Evolutionary conservation across 2,329 filamentous ascomycete genomes (phyloP), one percentile per base, ranked within the genome.

Genomic region (Cladosporium colombiae): DNA sequence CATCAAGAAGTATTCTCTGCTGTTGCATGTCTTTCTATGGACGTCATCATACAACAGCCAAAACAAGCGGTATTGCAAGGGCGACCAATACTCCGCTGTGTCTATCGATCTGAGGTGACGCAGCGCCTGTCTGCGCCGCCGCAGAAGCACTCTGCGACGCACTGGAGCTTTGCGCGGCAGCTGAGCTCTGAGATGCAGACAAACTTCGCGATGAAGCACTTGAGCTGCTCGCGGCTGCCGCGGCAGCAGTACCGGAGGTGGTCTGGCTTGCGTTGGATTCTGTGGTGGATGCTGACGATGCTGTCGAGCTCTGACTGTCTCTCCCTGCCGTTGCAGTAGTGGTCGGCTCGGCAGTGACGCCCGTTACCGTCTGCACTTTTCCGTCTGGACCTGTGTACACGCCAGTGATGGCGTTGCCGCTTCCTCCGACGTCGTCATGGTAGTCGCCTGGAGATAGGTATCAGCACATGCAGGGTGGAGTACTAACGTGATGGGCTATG

Each of bases 361-460:
- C 67, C 60, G 66, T 68, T 29, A 63, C 40, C 4, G 56, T 52
- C 52, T 67, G 64, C n/a, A 66, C 67, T 27, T 64, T 35, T 25
- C 66, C 67, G 23, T 68, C 40, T 6, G 62, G 31, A 31, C 64
- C 68, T 18, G 65, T 68, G 40, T 69, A 68, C 5, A 59, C 61
- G n/a, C 67, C 65, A 11, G 67, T 65, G 14, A 62, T 55, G 13
- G 64, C 64, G 18, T 67, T 64, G 2, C 62, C 62, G 18, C n/a
- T 65, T 14, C 65, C 66, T 8, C 57, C 66, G 31, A 53, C 44
- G 11, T 68, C 65, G 62, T 68, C 67, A 21, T 67, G 65, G 53
- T 67, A 66, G 53, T 68, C 64, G 5, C 65, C 67, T 68, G 35
- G 10, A 6, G n/a, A 23, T 1, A 25, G 8, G 1, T 18, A 40